Evolutionary conservation across 2,329 filamentous ascomycete genomes (phyloP).

Genomic region (Orbilia ellipsospora): DNA sequence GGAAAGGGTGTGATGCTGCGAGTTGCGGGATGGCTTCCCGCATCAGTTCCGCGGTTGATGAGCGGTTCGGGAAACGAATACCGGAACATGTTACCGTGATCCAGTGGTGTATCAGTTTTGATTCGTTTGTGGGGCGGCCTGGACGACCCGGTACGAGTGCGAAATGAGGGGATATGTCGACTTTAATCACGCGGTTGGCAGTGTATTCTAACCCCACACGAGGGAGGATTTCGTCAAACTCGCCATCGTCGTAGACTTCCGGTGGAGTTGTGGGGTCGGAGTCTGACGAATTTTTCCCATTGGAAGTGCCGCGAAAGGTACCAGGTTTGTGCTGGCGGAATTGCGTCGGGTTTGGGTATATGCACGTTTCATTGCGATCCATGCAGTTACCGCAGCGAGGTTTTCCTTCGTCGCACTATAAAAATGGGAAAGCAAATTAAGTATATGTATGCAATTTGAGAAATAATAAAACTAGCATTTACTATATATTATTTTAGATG

Average conservation of each 20-base stretch:
- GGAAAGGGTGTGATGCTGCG: slow-evolving; percentile 32
- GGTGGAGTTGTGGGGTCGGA: slow-evolving; percentile 28
- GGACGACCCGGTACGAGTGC: slow-evolving; percentile 47
- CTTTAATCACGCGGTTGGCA: slow-evolving; percentile 27
- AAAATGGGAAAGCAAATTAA: background rate
- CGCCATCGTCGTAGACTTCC: slow-evolving; percentile 47
- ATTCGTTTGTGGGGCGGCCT: slow-evolving; percentile 48
- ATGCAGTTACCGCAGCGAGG: slow-evolving; percentile 52
- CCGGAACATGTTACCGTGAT: slow-evolving; percentile 45
- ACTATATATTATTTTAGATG: background rate
- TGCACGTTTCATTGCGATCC: slow-evolving; percentile 50
- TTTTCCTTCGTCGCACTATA: slow-evolving; percentile 52
- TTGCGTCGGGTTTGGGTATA: slow-evolving; percentile 26
- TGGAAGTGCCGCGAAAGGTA: slow-evolving; percentile 11
- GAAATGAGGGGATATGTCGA: slow-evolving; percentile 31
- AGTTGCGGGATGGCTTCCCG: slow-evolving; percentile 49
- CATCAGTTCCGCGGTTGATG: slow-evolving; percentile 44
- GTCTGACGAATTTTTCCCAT: background rate
- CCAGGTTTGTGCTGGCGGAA: slow-evolving; percentile 38
- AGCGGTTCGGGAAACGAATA: slow-evolving; percentile 39
- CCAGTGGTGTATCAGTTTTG: slow-evolving; percentile 49
- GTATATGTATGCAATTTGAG: background rate
- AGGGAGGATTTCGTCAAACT: slow-evolving; percentile 50
- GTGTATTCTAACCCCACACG: slow-evolving; percentile 29
- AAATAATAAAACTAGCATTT: background rate